Evolutionary conservation across 176 grass and related monocot species (phyloP).

Genomic region (Triticum aestivum): IWGSC_CS_RefSeq_v2.1 NC_057801.1:274049376-274049875

Average conservation of each 20-base stretch:
- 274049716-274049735: conserved; percentile 89
- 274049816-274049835: conserved; percentile 82
- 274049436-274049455: background rate
- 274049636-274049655: background rate
- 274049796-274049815: conserved; percentile 75
- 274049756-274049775: conserved; percentile 98
- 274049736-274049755: conserved; percentile 90
- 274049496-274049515: background rate
- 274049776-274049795: conserved; percentile 90
- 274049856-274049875: conserved; percentile 49
- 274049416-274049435: background rate
- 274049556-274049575: background rate
- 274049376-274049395: too few relatives aligned
- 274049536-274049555: background rate
- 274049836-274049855: conserved; percentile 72
- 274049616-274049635: background rate
- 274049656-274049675: background rate
- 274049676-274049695: conserved; percentile 25
- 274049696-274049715: conserved; percentile 99
- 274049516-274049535: background rate
- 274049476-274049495: background rate
- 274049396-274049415: background rate
- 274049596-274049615: conserved; percentile 3
- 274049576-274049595: background rate
- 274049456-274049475: conserved; percentile 1